Conservation (phyloP, 164 flowering plant genomes). For the Warburgia ugandensis region DNA sequence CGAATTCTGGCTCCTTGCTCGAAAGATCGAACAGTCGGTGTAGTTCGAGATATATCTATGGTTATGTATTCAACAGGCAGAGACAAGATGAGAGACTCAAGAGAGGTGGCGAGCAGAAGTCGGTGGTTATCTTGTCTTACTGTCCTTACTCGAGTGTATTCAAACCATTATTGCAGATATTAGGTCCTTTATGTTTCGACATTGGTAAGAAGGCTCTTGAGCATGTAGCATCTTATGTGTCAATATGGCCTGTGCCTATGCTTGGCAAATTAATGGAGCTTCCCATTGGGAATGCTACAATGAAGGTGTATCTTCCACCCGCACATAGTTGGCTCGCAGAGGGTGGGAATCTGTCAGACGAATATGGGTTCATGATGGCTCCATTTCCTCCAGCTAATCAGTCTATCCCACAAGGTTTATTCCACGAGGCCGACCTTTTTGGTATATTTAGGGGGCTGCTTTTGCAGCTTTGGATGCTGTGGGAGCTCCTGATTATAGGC, state of each 20-base stretch:
- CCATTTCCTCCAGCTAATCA: conserved; percentile 77
- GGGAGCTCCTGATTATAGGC: conserved; percentile 91
- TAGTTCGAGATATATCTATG: conserved; percentile 53
- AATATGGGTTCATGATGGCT: conserved; percentile 54
- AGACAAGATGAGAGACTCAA: conserved; percentile 95
- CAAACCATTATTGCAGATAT: conserved; percentile 86
- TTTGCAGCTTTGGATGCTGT: conserved; percentile 84
- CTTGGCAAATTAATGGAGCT: conserved; percentile 85
- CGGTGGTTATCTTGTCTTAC: conserved; percentile 83
- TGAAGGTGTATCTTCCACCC: conserved; percentile 89
- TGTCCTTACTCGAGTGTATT: conserved; percentile 78
- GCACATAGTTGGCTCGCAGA: conserved; percentile 64
- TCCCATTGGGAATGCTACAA: conserved; percentile 82
- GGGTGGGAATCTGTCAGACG: conserved; percentile 41
- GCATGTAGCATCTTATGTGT: conserved; percentile 73
- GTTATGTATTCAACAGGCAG: conserved; percentile 95
- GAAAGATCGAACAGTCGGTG: not conserved
- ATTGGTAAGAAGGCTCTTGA: conserved; percentile 85
- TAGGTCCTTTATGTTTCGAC: conserved; percentile 95
- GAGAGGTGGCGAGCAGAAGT: conserved; percentile 97
- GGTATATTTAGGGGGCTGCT: conserved; percentile 70
- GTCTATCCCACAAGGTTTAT: conserved; percentile 81
- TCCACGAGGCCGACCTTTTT: conserved; percentile 91
- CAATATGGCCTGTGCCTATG: conserved; percentile 75
- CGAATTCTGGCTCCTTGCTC: not conserved